A percentile compares a stretch with the other conserved stretches of the same genome.
Conservation (phyloP, 139 green algal species). For the Chlamydomonas sp. region DNA sequence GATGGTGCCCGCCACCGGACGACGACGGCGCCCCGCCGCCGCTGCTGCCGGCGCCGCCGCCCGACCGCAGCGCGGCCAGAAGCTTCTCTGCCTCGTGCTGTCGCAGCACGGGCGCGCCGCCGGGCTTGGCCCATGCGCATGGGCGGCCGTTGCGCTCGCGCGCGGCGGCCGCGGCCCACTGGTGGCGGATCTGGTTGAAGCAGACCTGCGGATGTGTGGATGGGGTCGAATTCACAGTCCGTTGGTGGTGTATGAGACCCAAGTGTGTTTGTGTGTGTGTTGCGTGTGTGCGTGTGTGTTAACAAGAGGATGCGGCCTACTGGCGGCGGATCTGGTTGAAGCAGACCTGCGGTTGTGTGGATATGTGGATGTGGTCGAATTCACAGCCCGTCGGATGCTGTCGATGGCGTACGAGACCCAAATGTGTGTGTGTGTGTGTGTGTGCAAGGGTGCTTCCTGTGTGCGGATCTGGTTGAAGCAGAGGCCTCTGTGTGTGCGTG, state of each 20-base stretch:
- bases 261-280: no score
- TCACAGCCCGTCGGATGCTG: no score
- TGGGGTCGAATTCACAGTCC: no score
- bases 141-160: neutral
- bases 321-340: conserved; percentile 22
- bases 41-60: neutral
- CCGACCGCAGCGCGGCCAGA: conserved; percentile 32
- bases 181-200: conserved; percentile 22
- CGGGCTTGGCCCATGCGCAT: neutral
- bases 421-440: no score
- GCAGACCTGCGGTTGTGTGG: no score
- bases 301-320: neutral
- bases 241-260: no score
- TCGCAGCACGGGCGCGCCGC: neutral
- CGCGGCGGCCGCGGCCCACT: conserved; percentile 2
- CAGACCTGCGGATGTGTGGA: no score
- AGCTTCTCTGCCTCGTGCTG: conserved; percentile 16
- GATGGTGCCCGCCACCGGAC: no score
- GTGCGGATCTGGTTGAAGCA: conserved; percentile 26
- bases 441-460: no score
- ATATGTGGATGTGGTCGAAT: no score
- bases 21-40: neutral
- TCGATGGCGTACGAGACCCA: no score
- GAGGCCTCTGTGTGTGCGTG: neutral
- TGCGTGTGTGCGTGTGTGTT: no score